Conservation (phyloP, 78 protist genomes). For the Dictyostelium capitatum region DNA sequence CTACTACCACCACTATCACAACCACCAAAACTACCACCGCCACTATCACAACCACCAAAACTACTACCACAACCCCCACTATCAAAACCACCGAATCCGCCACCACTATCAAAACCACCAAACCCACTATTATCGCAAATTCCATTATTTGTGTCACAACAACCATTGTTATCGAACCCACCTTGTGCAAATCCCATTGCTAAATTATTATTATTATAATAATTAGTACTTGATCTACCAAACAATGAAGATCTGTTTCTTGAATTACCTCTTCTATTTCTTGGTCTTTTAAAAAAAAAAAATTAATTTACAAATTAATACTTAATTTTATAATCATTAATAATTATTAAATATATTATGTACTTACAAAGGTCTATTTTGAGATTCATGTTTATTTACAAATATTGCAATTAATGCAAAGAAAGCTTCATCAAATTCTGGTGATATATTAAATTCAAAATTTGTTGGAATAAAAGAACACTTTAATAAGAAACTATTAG, state of each 20-base stretch:
- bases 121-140: not conserved
- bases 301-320: not conserved
- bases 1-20: not conserved
- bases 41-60: not conserved
- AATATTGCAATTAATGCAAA: not conserved
- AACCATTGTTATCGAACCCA: not conserved
- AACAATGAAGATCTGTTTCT: too few species aligned
- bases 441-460: not conserved
- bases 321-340: too few species aligned
- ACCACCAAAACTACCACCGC: not conserved
- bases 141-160: not conserved
- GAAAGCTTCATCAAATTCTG: not conserved
- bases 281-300: not conserved
- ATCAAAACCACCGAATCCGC: not conserved
- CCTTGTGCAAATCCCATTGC: not conserved
- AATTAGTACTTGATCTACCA: too few species aligned
- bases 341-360: too few species aligned
- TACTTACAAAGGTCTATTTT: too few species aligned
- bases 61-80: not conserved
- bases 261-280: not conserved
- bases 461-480: not conserved
- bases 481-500: not conserved
- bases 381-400: not conserved
- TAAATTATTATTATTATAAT: not conserved
- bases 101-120: not conserved